Evolutionary conservation across 208 protist genomes (phyloP).

Genomic region (Entamoeba dispar): DNA sequence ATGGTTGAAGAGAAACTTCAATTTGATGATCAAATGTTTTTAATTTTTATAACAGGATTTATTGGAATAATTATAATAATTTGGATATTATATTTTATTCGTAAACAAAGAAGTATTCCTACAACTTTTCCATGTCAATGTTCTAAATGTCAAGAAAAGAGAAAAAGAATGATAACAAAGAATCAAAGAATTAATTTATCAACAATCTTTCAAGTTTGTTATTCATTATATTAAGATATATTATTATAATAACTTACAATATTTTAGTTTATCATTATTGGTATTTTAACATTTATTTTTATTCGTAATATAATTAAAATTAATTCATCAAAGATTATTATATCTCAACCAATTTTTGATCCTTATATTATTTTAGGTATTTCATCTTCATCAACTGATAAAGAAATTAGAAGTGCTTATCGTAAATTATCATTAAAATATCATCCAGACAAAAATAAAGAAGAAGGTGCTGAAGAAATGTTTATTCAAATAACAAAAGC

Average conservation of each 20-base stretch:
- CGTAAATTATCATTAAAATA: not conserved
- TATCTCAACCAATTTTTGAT: not conserved
- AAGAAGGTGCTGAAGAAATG: not conserved
- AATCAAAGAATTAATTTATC: no score
- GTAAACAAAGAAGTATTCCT: not conserved
- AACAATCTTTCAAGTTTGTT: no score
- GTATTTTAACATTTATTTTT: not conserved
- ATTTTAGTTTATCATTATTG: no score
- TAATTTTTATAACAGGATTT: not conserved
- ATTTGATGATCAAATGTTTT: not conserved
- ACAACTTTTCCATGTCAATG: not conserved
- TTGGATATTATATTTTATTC: not conserved
- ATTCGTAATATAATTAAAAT: not conserved
- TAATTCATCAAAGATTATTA: not conserved
- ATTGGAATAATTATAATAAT: not conserved
- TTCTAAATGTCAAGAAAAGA: not conserved
- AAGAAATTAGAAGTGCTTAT: not conserved
- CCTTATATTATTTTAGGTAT: not conserved
- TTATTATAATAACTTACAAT: no score
- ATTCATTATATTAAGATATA: no score
- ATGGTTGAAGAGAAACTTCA: not conserved
- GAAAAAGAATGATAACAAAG: not conserved
- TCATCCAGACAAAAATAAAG: not conserved
- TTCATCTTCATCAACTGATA: not conserved
- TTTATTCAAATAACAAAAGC: not conserved